Evolutionary conservation across 306 rosid species (phyloP).

Genomic region (Hylodesmum podocarpum): DNA sequence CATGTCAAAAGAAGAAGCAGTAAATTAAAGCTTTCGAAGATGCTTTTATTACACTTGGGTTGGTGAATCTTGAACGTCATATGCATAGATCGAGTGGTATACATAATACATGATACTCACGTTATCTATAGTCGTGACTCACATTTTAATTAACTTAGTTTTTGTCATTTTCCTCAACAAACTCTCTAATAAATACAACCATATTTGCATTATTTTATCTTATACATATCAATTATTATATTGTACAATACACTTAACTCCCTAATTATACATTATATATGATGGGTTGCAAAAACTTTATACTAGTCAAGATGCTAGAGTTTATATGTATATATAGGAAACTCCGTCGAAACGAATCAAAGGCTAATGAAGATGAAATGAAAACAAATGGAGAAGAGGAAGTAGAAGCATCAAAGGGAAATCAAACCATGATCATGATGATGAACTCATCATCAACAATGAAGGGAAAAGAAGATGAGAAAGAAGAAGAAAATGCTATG

Average conservation of each 20-base stretch:
- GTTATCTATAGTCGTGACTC: background rate
- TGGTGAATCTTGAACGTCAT: slow-evolving; percentile 11
- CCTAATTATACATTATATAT: background rate
- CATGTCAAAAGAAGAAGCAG: background rate
- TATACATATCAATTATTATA: background rate
- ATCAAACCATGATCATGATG: background rate
- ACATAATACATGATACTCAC: background rate
- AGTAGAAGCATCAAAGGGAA: background rate
- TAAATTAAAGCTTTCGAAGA: background rate
- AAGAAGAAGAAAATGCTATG: slow-evolving; percentile 16
- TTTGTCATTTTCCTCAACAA: slow-evolving; percentile 31
- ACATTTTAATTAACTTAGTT: background rate
- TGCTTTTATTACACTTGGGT: background rate
- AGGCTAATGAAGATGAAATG: slow-evolving; percentile 1
- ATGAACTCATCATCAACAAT: slow-evolving; percentile 10
- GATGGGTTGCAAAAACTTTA: background rate
- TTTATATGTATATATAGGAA: slow-evolving; percentile 23
- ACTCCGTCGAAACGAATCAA: background rate
- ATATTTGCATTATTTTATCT: slow-evolving; percentile 3
- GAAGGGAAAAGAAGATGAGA: slow-evolving; percentile 23
- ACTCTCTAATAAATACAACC: background rate
- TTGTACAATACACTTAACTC: background rate
- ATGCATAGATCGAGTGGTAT: background rate
- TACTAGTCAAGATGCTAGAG: background rate
- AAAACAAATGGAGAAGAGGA: background rate